phyloP scores from a whole-genome alignment of 169 alveolate genomes.

The Plasmodium yoelii region DNA sequence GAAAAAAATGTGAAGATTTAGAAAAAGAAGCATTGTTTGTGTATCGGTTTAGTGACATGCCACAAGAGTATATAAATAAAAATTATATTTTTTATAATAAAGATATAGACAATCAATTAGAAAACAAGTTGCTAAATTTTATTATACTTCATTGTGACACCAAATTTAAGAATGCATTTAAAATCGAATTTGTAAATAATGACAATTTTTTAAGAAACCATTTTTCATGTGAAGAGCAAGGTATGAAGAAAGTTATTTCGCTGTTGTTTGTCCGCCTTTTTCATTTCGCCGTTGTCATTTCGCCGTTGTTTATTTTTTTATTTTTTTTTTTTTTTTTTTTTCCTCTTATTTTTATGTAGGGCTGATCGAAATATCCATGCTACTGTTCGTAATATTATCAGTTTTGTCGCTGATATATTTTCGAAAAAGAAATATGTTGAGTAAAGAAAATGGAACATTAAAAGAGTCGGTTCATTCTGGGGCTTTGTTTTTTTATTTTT shows the following conservation, averaged over 20 bases:
- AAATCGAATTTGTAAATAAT: slow-evolving; percentile 53
- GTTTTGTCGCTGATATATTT: slow-evolving; percentile 30
- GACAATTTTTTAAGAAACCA: slow-evolving; percentile 47
- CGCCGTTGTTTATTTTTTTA: too few species aligned
- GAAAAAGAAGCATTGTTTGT: slow-evolving; percentile 45
- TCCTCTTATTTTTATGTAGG: too few species aligned
- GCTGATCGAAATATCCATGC: slow-evolving; percentile 32
- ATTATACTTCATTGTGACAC: slow-evolving; percentile 33
- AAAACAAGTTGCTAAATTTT: slow-evolving; percentile 17
- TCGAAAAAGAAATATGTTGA: slow-evolving; percentile 10
- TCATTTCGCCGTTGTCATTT: too few species aligned
- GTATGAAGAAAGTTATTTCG: slow-evolving; percentile 8
- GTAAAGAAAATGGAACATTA: slow-evolving; percentile 3
- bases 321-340: too few species aligned
- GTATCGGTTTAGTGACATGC: slow-evolving; percentile 13
- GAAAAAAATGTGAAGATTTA: slow-evolving; percentile 45
- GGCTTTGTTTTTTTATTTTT: slow-evolving; percentile 24
- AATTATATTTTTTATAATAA: slow-evolving; percentile 40
- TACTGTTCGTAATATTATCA: slow-evolving; percentile 12
- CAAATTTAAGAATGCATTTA: slow-evolving; percentile 51
- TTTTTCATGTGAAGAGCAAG: slow-evolving; percentile 75
- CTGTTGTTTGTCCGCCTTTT: too few species aligned
- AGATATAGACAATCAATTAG: slow-evolving; percentile 4
- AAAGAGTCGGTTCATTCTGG: slow-evolving; percentile 33
- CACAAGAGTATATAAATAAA: neutral